These are phyloP conservation scores for Helenozyma baotianmanensis DNA, from an alignment of 805 yeast genomes.

Conservation along the genomic window DNA sequence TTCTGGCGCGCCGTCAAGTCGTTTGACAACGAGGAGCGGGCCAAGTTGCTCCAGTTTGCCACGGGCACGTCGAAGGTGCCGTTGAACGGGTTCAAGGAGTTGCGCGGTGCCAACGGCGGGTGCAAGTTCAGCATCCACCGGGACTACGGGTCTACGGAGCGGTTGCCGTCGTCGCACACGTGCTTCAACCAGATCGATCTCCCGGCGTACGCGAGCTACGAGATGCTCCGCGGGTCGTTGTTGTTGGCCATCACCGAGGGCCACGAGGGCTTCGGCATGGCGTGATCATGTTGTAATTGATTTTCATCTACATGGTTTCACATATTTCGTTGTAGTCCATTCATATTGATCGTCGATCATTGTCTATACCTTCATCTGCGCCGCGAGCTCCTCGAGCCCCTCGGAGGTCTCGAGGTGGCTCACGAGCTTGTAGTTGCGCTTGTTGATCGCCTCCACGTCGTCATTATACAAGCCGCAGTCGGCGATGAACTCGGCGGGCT, in stretches of 20 bases:
- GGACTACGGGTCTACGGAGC: slow-evolving; percentile 78
- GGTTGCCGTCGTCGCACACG: slow-evolving; percentile 94
- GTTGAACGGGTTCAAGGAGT: slow-evolving; percentile 83
- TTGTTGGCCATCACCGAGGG: slow-evolving; percentile 90
- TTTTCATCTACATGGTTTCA: background rate
- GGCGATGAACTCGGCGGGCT: slow-evolving; percentile 57
- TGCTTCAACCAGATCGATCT: slow-evolving; percentile 93
- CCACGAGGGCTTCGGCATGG: slow-evolving; percentile 92
- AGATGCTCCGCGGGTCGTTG: slow-evolving; percentile 73
- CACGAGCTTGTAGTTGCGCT: slow-evolving; percentile 37
- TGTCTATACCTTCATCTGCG: background rate
- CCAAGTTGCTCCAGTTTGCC: slow-evolving; percentile 88
- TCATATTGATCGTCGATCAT: background rate
- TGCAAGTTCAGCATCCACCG: slow-evolving; percentile 86
- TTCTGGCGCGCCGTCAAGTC: slow-evolving; percentile 98
- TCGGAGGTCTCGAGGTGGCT: slow-evolving; percentile 30
- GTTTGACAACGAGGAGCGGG: slow-evolving; percentile 90
- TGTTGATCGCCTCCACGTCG: slow-evolving; percentile 41
- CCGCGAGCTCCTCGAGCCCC: slow-evolving; percentile 33
- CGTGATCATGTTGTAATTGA: slow-evolving; percentile 21
- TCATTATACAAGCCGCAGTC: slow-evolving; percentile 53
- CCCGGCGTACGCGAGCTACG: slow-evolving; percentile 90
- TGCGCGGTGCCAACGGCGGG: slow-evolving; percentile 82
- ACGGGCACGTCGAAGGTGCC: slow-evolving; percentile 98
- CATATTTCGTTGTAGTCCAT: too few species aligned